Conservation (phyloP, 495 filamentous ascomycete species). For the Podospora tetraspora region DNA sequence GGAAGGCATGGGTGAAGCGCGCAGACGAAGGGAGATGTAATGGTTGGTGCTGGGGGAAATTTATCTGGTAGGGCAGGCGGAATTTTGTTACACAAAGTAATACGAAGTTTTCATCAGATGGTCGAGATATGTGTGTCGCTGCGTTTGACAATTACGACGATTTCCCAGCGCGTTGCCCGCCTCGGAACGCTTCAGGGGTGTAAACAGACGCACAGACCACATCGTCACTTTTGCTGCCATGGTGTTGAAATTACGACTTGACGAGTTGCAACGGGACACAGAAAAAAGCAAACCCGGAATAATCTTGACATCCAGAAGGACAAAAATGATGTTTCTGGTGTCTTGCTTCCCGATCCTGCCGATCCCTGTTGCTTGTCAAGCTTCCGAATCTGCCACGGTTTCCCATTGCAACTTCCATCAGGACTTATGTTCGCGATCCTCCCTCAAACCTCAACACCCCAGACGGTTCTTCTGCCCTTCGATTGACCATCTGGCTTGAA, state of each 20-base stretch:
- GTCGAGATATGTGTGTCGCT: neutral
- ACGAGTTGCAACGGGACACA: neutral
- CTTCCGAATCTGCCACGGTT: no score
- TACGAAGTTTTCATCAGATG: neutral
- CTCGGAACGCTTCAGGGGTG: neutral
- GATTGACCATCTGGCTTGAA: no score
- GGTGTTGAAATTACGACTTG: neutral
- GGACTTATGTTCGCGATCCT: no score
- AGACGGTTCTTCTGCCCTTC: no score
- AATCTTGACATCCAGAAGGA: no score
- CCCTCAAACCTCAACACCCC: no score
- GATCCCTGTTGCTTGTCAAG: no score
- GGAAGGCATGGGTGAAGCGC: neutral
- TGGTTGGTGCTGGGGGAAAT: neutral
- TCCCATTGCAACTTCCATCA: no score
- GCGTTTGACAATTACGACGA: neutral
- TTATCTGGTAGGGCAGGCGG: neutral
- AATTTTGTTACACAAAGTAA: neutral
- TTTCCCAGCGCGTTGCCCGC: neutral
- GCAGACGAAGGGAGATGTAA: neutral
- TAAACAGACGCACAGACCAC: neutral
- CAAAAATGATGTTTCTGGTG: no score
- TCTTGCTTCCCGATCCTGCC: no score
- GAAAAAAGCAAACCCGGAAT: neutral
- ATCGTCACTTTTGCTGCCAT: neutral